Evolutionary conservation across 2,329 filamentous ascomycete genomes (phyloP).

Genomic region (Berkeleyomyces basicola): DNA sequence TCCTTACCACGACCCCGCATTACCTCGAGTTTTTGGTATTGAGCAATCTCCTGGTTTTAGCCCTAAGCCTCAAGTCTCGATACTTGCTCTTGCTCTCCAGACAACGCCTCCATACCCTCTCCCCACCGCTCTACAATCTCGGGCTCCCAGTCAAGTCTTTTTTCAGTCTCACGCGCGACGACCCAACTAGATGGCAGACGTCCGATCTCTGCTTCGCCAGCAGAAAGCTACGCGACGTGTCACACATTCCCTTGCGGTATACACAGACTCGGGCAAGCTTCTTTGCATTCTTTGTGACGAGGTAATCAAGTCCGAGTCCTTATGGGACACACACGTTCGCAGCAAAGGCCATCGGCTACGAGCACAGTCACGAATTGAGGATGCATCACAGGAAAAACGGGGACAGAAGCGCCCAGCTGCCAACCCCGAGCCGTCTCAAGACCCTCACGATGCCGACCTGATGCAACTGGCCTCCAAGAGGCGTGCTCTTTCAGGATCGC

Average conservation of each 20-base stretch:
- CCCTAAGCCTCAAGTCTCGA: too few relatives aligned
- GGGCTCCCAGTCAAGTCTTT: neutral
- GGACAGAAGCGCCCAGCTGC: constrained; percentile 19
- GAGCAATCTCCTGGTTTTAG: too few relatives aligned
- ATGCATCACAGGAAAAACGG: constrained; percentile 12
- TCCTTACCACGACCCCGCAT: too few relatives aligned
- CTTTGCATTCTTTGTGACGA: constrained; percentile 51
- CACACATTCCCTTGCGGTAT: constrained; percentile 50
- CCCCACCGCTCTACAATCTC: constrained; percentile 6
- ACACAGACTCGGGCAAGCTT: constrained; percentile 51
- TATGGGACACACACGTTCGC: constrained; percentile 49
- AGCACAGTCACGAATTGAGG: constrained; percentile 14
- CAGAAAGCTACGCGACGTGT: constrained; percentile 61
- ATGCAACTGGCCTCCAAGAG: neutral
- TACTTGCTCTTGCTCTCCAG: too few relatives aligned
- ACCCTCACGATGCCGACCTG: neutral
- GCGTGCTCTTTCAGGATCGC: neutral
- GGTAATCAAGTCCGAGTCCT: constrained; percentile 44
- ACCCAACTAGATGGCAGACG: constrained; percentile 48
- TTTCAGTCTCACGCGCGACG: neutral
- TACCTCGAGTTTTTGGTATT: too few relatives aligned
- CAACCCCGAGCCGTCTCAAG: constrained; percentile 17
- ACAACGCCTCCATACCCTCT: neutral
- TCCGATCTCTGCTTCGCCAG: constrained; percentile 61
- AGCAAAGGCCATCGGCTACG: constrained; percentile 27